A percentile compares a stretch with the other conserved stretches of the same genome.
Evolutionary conservation across 768 basidiomycete species (phyloP).

Genomic region (Collybia mongolica): DNA sequence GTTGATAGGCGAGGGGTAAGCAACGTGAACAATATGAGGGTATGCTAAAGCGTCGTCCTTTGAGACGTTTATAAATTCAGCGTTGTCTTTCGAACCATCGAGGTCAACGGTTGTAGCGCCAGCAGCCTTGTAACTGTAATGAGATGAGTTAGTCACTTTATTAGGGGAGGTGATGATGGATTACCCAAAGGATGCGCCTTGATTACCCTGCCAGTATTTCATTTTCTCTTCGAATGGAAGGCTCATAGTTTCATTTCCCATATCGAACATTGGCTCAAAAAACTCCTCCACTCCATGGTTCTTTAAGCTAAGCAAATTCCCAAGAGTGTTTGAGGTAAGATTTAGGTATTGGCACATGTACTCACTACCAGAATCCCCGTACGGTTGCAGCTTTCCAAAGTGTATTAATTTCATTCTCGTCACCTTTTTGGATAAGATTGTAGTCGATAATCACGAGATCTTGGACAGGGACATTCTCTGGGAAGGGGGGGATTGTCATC

Average conservation of each 20-base stretch:
- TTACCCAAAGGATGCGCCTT: conserved; percentile 38
- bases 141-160: too few relatives aligned
- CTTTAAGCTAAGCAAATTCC: conserved; percentile 28
- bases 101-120: conserved; percentile 46
- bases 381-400: conserved; percentile 41
- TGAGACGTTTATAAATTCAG: conserved; percentile 47
- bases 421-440: conserved; percentile 27
- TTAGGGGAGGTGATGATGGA: neutral
- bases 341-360: conserved; percentile 4
- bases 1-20: conserved; percentile 41
- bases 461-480: conserved; percentile 37
- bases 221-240: conserved; percentile 42
- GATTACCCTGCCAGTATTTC: conserved; percentile 40
- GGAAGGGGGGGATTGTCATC: conserved; percentile 31
- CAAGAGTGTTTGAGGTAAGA: neutral
- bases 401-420: conserved; percentile 33
- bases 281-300: conserved; percentile 41
- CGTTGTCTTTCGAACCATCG: conserved; percentile 39
- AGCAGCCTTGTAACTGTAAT: conserved; percentile 41
- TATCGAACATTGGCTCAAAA: conserved; percentile 38
- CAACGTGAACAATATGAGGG: conserved; percentile 36
- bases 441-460: conserved; percentile 45
- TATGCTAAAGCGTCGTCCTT: conserved; percentile 50
- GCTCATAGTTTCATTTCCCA: conserved; percentile 38
- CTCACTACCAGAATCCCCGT: conserved; percentile 53